Conservation (phyloP, 441 rosid species). For the Adansonia rubrostipa region DNA sequence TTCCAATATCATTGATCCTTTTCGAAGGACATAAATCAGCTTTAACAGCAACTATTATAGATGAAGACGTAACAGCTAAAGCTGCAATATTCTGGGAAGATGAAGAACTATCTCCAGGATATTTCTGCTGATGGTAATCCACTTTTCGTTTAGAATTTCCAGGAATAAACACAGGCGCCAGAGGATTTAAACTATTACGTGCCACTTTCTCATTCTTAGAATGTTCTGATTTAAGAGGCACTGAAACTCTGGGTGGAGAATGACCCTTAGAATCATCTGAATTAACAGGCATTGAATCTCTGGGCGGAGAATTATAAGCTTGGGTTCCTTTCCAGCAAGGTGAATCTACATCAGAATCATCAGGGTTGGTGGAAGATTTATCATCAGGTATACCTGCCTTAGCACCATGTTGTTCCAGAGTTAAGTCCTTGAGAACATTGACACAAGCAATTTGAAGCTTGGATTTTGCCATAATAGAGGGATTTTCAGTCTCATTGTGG, state of each 20-base stretch:
- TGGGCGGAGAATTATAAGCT: slow-evolving; percentile 30
- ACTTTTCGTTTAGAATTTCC: slow-evolving; percentile 33
- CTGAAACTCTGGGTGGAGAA: slow-evolving; percentile 32
- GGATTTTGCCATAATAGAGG: slow-evolving; percentile 25
- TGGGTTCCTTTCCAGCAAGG: slow-evolving; percentile 60
- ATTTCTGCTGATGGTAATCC: slow-evolving; percentile 23
- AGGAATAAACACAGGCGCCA: slow-evolving; percentile 50
- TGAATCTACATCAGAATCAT: slow-evolving; percentile 56
- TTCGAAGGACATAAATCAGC: slow-evolving; percentile 29
- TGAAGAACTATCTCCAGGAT: slow-evolving; percentile 18
- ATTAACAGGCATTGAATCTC: slow-evolving; percentile 27
- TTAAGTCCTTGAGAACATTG: slow-evolving; percentile 22
- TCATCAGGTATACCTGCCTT: slow-evolving; percentile 25
- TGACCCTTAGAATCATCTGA: slow-evolving; percentile 29
- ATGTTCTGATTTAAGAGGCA: slow-evolving; percentile 27
- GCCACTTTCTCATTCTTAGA: slow-evolving; percentile 34
- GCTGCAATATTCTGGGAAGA: slow-evolving; percentile 33
- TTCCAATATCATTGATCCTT: slow-evolving; percentile 22
- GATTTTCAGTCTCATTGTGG: slow-evolving; percentile 17
- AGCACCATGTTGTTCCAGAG: slow-evolving; percentile 22
- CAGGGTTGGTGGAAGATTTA: slow-evolving; percentile 22
- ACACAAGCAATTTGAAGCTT: slow-evolving; percentile 29
- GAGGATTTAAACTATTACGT: slow-evolving; percentile 42
- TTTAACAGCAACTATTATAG: slow-evolving; percentile 20
- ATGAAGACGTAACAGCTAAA: slow-evolving; percentile 31